Conservation (phyloP, 768 basidiomycete species). For the Polyporus arcularius region DNA sequence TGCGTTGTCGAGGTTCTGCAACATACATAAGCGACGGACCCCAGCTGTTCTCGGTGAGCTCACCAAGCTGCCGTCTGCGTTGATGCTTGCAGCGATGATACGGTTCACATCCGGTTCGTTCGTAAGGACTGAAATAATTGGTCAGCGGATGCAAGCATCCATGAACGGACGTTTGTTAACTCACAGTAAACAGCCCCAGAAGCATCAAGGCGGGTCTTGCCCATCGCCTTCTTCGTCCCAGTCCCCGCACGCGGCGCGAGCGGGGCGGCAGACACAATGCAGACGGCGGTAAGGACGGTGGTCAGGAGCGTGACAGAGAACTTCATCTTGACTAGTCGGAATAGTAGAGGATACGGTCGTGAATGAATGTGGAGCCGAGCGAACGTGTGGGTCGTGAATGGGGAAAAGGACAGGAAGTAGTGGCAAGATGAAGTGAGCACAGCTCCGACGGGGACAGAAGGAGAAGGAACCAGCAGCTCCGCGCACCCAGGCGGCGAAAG, state of each 20-base stretch:
- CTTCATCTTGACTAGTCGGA: conserved; percentile 22
- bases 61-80: conserved; percentile 44
- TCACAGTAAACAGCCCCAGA: conserved; percentile 29
- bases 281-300: conserved; percentile 7
- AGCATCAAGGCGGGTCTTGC: conserved; percentile 8
- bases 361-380: conserved; percentile 5
- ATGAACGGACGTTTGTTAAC: conserved; percentile 1
- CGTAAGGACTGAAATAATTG: conserved; percentile 43
- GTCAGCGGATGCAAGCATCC: neutral
- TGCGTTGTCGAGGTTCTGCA: conserved; percentile 22
- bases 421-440: conserved; percentile 19
- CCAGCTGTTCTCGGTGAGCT: neutral
- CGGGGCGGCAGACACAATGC: conserved; percentile 20
- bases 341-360: conserved; percentile 1
- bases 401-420: conserved; percentile 1
- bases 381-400: neutral
- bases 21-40: neutral
- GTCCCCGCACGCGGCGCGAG: conserved; percentile 6
- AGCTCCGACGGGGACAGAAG: conserved; percentile 10
- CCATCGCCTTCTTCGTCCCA: conserved; percentile 10
- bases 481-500: conserved; percentile 20
- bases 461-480: conserved; percentile 4
- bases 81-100: conserved; percentile 44
- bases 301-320: conserved; percentile 16
- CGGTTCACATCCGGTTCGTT: conserved; percentile 50